A percentile compares a stretch with the other conserved stretches of the same genome.
phyloP scores from a whole-genome alignment of 768 basidiomycete species.

The Russula virescens region DNA sequence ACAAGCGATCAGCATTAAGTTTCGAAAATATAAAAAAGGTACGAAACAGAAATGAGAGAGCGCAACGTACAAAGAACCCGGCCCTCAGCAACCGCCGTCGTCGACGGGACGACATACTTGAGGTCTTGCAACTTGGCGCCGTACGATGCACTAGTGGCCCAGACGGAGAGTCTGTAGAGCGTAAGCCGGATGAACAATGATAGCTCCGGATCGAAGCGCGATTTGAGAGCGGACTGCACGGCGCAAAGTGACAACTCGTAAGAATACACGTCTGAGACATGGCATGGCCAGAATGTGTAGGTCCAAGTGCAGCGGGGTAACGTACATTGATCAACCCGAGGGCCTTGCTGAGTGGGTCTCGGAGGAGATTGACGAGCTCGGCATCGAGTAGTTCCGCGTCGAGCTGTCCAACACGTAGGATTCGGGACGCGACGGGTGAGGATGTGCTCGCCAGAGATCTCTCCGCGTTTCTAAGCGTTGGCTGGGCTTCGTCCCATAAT shows the following conservation, averaged over 20 bases:
- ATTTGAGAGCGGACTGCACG: slow-evolving; percentile 48
- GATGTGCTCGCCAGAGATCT: slow-evolving; percentile 33
- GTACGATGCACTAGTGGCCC: slow-evolving; percentile 75
- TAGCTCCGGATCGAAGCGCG: slow-evolving; percentile 71
- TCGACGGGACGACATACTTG: slow-evolving; percentile 42
- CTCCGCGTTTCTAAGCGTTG: slow-evolving; percentile 45
- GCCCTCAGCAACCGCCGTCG: neutral
- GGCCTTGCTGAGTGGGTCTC: slow-evolving; percentile 74
- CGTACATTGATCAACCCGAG: slow-evolving; percentile 60
- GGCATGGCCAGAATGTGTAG: neutral
- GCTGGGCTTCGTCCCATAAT: slow-evolving; percentile 59
- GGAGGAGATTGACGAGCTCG: slow-evolving; percentile 75
- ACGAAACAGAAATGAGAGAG: neutral
- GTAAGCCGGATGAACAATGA: slow-evolving; percentile 59
- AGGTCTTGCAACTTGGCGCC: slow-evolving; percentile 80
- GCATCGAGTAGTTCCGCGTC: slow-evolving; percentile 89
- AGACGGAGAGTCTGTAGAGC: slow-evolving; percentile 78
- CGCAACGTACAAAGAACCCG: slow-evolving; percentile 9
- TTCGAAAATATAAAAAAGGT: slow-evolving; percentile 15
- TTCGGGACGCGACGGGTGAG: slow-evolving; percentile 29
- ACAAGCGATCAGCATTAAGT: neutral
- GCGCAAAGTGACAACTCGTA: too few species aligned
- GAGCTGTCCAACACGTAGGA: slow-evolving; percentile 81
- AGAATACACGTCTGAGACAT: neutral
- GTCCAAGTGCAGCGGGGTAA: slow-evolving; percentile 25